Evolutionary conservation across 169 alveolate genomes (phyloP).

Genomic region (Plasmodium vinckei): DNA sequence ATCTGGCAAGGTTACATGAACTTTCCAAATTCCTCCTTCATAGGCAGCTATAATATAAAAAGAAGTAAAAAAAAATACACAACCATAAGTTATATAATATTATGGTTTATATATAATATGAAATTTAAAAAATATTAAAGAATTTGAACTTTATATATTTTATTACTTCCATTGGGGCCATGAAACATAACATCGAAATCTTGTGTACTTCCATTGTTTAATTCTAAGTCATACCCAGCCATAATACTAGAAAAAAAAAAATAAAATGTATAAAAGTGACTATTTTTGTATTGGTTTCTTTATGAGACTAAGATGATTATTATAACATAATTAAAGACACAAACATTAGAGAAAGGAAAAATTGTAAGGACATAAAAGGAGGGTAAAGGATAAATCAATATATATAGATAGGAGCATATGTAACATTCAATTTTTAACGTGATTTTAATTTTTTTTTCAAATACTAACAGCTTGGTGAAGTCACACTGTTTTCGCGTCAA

Average conservation of each 20-base stretch:
- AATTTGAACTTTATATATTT: background rate
- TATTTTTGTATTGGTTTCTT: too few species aligned
- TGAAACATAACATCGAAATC: conserved; percentile 87
- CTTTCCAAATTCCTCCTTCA: conserved; percentile 92
- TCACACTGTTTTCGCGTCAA: conserved; percentile 83
- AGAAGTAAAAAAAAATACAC: background rate
- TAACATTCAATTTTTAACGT: background rate
- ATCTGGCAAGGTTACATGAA: conserved; percentile 96
- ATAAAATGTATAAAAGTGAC: background rate
- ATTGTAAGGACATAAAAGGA: background rate
- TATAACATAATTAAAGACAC: too few species aligned
- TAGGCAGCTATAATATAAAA: conserved; percentile 84
- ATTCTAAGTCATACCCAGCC: conserved; percentile 88
- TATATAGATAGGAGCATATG: too few species aligned
- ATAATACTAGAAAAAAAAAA: conserved; percentile 70
- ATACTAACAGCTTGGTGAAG: conserved; percentile 86
- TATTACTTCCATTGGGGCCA: conserved; percentile 86
- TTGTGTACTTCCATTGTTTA: conserved; percentile 85
- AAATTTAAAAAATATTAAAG: too few species aligned
- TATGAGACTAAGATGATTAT: too few species aligned
- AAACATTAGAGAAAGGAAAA: background rate
- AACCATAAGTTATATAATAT: background rate
- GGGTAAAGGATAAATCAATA: too few species aligned
- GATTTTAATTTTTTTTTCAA: background rate
- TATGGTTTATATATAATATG: too few species aligned